Base-by-base conservation (phyloP, 805 yeast genomes). In the Ogataea henricii region DNA sequence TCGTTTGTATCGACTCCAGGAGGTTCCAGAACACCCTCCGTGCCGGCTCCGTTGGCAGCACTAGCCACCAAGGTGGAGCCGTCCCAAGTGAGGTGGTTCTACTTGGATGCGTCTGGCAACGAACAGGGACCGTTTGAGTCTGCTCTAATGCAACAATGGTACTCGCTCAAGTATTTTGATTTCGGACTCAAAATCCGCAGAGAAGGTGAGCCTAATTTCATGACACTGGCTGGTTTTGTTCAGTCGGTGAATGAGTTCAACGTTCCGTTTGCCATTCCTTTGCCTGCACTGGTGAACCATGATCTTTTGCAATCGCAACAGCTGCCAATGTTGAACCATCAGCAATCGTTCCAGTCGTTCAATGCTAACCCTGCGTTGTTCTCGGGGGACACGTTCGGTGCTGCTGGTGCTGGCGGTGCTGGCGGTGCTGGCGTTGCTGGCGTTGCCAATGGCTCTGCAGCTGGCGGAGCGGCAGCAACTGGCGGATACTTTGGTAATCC, bases 101-200 rank as follows among this genome's bases (percentile, higher is more conserved):
- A 89, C 63, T 68, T 83, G 46, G 96, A 89, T 63, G 82, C 88
- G 0, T 64, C 74, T 34, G 88, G 87, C 4, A 74, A 67, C 43
- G 82, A 81, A 52, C 96, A 88, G 62, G 96, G 96, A 18, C 96
- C 96, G 3, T 89, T 89, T 66, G 72, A 73, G 40, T 89, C 91
- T 2, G 63, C 67, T 21, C 67, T 77, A 66, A 89, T 89, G 96
- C 91, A 87, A 54, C 80, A 72, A 43, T 89, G 96, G 96, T 80
- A 77, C 48, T 60, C 76, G 7, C 76, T 75, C 36, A 80, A 82
- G 2, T 87, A 84, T 66, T 71, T 88, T 55, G 69, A 69, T 33
- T 72, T 70, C 9, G 80, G 75, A 48, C 69, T 89, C 52, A 67
- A 68, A 34, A 69, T 89, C 47, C 75, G 85, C 46, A 76, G 92